Conservation (phyloP, 2,329 filamentous ascomycete genomes). For the Sporothrix variecibatus region DNA sequence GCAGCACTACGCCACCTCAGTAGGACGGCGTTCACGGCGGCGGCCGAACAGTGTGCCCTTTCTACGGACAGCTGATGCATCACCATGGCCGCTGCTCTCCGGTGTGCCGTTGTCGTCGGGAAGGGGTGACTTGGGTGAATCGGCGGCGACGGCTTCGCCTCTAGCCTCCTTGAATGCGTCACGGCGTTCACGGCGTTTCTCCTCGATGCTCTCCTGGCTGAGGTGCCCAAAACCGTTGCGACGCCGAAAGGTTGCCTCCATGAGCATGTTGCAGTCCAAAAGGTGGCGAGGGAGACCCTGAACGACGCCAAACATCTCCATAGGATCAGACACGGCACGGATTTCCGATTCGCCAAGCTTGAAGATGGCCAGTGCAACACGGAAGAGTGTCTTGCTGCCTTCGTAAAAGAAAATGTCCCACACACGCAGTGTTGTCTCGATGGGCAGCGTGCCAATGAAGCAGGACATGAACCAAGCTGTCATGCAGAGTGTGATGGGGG, state of each 20-base stretch:
- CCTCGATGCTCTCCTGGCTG: constrained; percentile 79
- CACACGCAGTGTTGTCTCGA: constrained; percentile 86
- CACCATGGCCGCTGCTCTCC: not conserved
- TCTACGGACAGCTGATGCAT: constrained; percentile 34
- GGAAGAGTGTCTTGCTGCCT: constrained; percentile 89
- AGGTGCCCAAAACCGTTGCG: constrained; percentile 79
- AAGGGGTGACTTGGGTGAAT: constrained; percentile 31
- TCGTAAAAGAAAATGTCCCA: constrained; percentile 98
- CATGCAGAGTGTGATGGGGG: constrained; percentile 88
- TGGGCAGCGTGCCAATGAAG: constrained; percentile 88
- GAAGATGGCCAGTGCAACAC: constrained; percentile 87
- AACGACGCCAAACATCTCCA: constrained; percentile 95
- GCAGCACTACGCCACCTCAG: constrained; percentile 38
- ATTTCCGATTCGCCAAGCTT: constrained; percentile 84
- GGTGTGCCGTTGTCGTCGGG: not conserved
- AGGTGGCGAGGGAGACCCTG: constrained; percentile 81
- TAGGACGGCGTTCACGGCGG: constrained; percentile 42
- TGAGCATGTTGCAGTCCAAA: constrained; percentile 76
- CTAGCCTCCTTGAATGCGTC: constrained; percentile 51
- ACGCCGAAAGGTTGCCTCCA: constrained; percentile 81
- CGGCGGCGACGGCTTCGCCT: constrained; percentile 39
- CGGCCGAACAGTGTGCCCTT: constrained; percentile 52
- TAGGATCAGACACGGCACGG: constrained; percentile 75
- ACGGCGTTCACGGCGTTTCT: constrained; percentile 69
- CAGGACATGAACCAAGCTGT: constrained; percentile 99